Conservation (phyloP, 1,284 basidiomycete species). For the Coniferiporia weirii region DNA sequence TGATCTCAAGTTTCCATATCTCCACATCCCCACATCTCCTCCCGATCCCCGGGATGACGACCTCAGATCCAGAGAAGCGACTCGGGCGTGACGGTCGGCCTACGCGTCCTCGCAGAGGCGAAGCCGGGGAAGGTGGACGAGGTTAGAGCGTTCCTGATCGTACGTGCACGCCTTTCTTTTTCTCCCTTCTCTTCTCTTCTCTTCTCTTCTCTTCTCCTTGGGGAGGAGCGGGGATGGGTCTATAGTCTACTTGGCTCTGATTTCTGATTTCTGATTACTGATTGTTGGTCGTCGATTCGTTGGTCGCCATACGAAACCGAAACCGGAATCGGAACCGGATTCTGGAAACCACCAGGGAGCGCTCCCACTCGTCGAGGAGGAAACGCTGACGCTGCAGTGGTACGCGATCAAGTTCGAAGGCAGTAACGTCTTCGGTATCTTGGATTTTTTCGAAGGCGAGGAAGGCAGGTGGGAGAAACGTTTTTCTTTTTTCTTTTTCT, state of each 20-base stretch:
- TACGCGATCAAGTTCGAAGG: constrained; percentile 36
- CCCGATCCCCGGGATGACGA: not conserved
- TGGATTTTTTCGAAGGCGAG: constrained; percentile 35
- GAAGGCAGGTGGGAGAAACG: constrained; percentile 23
- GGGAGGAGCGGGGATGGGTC: too few relatives aligned
- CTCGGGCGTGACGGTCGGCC: constrained; percentile 25
- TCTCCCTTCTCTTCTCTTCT: not conserved
- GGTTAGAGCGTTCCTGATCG: constrained; percentile 35
- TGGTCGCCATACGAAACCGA: too few relatives aligned
- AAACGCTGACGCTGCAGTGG: constrained; percentile 34
- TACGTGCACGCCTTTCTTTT: constrained; percentile 20
- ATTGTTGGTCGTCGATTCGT: too few relatives aligned
- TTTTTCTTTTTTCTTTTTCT: too few relatives aligned
- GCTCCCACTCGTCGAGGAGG: constrained; percentile 32
- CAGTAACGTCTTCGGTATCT: constrained; percentile 34
- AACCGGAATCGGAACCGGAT: not conserved
- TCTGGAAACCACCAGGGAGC: constrained; percentile 29
- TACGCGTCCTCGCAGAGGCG: constrained; percentile 33
- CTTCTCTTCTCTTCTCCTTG: too few relatives aligned
- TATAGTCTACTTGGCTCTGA: not conserved
- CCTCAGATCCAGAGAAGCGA: constrained; percentile 26
- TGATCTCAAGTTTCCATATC: not conserved
- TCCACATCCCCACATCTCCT: too few relatives aligned
- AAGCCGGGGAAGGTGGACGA: constrained; percentile 33
- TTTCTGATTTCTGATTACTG: not conserved